Evolutionary conservation across 257 asterid genomes (phyloP).

Genomic region (Nicotiana tabacum): DNA sequence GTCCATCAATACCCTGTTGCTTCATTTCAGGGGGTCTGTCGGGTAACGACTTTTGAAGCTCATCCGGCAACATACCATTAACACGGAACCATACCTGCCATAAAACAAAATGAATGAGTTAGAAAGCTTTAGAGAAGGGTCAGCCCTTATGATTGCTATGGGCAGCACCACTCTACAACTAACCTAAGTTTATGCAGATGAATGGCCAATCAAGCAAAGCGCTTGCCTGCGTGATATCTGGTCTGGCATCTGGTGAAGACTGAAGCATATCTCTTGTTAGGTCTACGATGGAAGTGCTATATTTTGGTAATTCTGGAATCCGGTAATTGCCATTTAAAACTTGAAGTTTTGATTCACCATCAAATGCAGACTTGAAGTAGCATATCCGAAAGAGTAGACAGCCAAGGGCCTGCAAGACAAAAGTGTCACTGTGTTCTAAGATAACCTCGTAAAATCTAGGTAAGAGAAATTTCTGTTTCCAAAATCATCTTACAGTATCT

Average conservation of each 20-base stretch:
- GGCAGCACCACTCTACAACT: constrained; percentile 68
- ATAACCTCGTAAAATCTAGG: background rate
- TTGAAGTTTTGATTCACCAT: constrained; percentile 99
- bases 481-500: background rate
- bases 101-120: constrained; percentile 17
- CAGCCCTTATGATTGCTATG: constrained; percentile 52
- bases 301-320: constrained; percentile 88
- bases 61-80: constrained; percentile 73
- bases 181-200: constrained; percentile 80
- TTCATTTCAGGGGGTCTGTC: constrained; percentile 70
- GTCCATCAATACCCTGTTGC: constrained; percentile 47
- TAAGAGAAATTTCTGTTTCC: background rate
- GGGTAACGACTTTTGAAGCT: constrained; percentile 75
- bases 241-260: constrained; percentile 81
- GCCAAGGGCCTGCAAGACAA: constrained; percentile 74
- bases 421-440: background rate
- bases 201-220: constrained; percentile 86
- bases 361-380: constrained; percentile 91
- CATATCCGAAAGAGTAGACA: constrained; percentile 93
- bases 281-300: constrained; percentile 57
- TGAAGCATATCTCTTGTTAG: constrained; percentile 84
- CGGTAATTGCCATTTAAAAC: constrained; percentile 89
- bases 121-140: constrained; percentile 29
- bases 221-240: constrained; percentile 99
- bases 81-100: constrained; percentile 97